Conservation (phyloP, 108 stramenopile genomes). For the Nitzschia sp. region DNA sequence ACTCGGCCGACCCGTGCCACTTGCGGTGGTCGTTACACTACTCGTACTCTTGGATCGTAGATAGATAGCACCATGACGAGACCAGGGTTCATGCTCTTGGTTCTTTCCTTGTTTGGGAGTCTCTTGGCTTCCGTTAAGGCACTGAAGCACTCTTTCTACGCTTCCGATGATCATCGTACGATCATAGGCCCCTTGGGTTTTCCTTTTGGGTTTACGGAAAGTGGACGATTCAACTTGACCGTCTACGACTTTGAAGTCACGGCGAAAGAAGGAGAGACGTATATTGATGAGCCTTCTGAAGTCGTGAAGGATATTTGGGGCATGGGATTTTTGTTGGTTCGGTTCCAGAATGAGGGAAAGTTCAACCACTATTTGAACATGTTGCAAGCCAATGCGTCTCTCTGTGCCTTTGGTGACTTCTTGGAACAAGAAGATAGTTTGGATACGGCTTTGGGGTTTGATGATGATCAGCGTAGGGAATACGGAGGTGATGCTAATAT, state of each 20-base stretch:
- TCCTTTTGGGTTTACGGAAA: slow-evolving; percentile 87
- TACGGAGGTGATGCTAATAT: slow-evolving; percentile 32
- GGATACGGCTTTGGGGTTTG: slow-evolving; percentile 16
- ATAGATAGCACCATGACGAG: no score
- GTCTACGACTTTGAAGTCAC: slow-evolving; percentile 64
- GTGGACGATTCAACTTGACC: slow-evolving; percentile 73
- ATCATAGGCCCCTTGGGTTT: slow-evolving; percentile 78
- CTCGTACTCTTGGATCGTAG: no score
- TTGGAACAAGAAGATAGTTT: slow-evolving; percentile 51
- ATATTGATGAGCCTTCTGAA: background rate
- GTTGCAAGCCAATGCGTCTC: slow-evolving; percentile 44
- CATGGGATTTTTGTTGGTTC: slow-evolving; percentile 65
- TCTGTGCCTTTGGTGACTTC: slow-evolving; percentile 59
- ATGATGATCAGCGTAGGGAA: slow-evolving; percentile 45
- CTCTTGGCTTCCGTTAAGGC: background rate
- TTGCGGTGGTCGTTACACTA: no score
- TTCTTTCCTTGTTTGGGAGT: no score
- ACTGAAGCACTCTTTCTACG: slow-evolving; percentile 59
- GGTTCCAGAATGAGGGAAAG: slow-evolving; percentile 66
- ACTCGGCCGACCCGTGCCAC: no score
- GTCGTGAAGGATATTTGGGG: slow-evolving; percentile 36
- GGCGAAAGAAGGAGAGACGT: slow-evolving; percentile 13
- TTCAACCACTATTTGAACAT: slow-evolving; percentile 58
- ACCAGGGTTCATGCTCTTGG: no score
- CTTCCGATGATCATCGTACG: slow-evolving; percentile 48